Base-by-base conservation (phyloP, 352 stramenopile species). In the Phytophthora boehmeriae region DNA sequence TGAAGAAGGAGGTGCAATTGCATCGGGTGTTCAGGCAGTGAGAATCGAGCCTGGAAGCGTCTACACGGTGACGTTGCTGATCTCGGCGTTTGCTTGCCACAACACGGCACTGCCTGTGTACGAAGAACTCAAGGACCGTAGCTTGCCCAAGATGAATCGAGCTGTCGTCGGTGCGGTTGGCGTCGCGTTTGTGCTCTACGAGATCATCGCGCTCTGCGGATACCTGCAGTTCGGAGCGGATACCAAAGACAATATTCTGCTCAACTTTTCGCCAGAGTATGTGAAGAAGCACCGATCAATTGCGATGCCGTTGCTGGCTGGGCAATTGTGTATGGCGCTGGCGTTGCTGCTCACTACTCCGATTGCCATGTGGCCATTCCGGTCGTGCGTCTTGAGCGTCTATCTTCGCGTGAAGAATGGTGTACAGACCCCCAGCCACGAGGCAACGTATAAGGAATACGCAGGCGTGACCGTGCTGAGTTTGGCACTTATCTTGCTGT, bases 281-380 rank as follows among this genome's bases (percentile, higher is more conserved):
- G 71, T 89, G 14, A 50, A 57, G 0, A 56, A 76, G 17, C 68
- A 89, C 51, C 63, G 75, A 48, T 50, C 55, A 14, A 63, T 92
- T 4, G 59, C 54, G 13, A 52, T 66, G n/a, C 83, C 80, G 17
- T 54, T 92, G 22, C 62, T 88, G 8, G 32, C 89, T 36, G 83
- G 80, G 1, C 83, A 81, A 14, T 66, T 78, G 20, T 89, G 78
- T 55, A 92, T 90, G 78, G 80, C 66, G 4, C 48, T 88, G 30
- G 83, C 80, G 55, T 53, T 92, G 39, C 59, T 90, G 23, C 67
- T 92, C 4, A 89, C 78, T 10, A 76, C 80, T 35, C 83, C 81
- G 0, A 86, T 92, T 54, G 80, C 83, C 11, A 89, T 89, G 79
- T 90, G 81, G 83, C 81, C 83, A 0, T 92, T 92, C 68, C 83